Conservation (phyloP, 495 filamentous ascomycete genomes). For the Aspergillus indologenus region DNA sequence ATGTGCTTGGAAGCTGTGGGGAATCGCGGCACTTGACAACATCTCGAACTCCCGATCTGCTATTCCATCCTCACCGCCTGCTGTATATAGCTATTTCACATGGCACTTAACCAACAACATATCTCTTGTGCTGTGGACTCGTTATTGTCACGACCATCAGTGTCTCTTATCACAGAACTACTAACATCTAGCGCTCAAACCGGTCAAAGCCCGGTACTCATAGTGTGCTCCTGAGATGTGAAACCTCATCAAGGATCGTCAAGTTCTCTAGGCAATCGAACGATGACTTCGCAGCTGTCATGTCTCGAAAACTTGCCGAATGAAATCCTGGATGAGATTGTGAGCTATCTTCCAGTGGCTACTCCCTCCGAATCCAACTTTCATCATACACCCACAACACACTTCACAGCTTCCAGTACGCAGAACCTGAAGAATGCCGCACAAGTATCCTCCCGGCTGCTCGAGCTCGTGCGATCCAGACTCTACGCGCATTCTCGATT, state of each 20-base stretch:
- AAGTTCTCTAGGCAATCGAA: conserved; percentile 5
- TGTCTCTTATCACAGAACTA: not conserved
- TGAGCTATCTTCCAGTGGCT: conserved; percentile 25
- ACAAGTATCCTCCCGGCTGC: conserved; percentile 26
- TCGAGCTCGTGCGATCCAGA: conserved; percentile 28
- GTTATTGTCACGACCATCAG: not conserved
- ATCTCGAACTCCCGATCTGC: not conserved
- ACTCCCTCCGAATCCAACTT: conserved; percentile 30
- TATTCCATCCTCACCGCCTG: not conserved
- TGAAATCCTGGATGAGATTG: conserved; percentile 42
- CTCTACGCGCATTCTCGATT: conserved; percentile 37
- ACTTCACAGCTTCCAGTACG: conserved; percentile 22
- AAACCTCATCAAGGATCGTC: not conserved
- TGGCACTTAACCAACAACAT: no score
- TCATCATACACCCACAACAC: conserved; percentile 24
- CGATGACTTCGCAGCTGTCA: conserved; percentile 22
- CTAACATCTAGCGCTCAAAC: not conserved
- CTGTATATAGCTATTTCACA: not conserved
- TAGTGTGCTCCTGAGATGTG: not conserved
- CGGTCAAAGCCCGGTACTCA: not conserved
- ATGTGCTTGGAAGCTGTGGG: not conserved
- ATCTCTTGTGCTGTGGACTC: not conserved
- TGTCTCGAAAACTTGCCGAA: conserved; percentile 32
- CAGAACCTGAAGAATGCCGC: conserved; percentile 35
- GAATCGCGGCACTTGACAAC: not conserved